These are phyloP conservation scores for Diaporthe sp. DNA, from an alignment of 2,329 filamentous ascomycete genomes.

Conservation along the genomic window DNA sequence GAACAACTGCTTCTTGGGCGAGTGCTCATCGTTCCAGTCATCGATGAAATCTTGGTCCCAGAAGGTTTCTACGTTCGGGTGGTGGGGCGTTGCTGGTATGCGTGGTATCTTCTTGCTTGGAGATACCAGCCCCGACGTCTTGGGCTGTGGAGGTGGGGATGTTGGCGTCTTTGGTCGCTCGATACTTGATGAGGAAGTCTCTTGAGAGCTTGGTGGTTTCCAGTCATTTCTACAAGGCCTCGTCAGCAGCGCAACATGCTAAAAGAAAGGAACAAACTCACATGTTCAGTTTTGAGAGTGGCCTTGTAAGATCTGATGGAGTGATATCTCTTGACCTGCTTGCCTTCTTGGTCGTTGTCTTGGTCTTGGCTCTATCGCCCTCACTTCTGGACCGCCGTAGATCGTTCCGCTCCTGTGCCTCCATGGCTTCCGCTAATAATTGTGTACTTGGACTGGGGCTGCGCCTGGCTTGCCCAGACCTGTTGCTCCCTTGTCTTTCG, in stretches of 20 bases:
- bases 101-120: constrained; percentile 51
- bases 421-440: constrained; percentile 34
- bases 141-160: constrained; percentile 25
- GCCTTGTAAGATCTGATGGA: not conserved
- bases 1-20: constrained; percentile 59
- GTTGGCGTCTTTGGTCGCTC: constrained; percentile 35
- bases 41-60: constrained; percentile 71
- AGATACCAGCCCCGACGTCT: constrained; percentile 44
- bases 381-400: not conserved
- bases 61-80: constrained; percentile 67
- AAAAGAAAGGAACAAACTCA: constrained; percentile 1
- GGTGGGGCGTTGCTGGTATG: constrained; percentile 68
- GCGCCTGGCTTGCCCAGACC: not conserved
- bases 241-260: not conserved
- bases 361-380: not conserved
- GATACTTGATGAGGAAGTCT: not conserved
- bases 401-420: constrained; percentile 26
- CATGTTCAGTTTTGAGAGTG: constrained; percentile 19
- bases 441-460: constrained; percentile 37
- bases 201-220: not conserved
- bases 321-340: not conserved
- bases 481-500: not conserved
- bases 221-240: constrained; percentile 2
- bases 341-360: not conserved
- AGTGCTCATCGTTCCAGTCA: constrained; percentile 73